phyloP scores from a whole-genome alignment of 768 basidiomycete genomes.

The Auriculariales sp. region DNA sequence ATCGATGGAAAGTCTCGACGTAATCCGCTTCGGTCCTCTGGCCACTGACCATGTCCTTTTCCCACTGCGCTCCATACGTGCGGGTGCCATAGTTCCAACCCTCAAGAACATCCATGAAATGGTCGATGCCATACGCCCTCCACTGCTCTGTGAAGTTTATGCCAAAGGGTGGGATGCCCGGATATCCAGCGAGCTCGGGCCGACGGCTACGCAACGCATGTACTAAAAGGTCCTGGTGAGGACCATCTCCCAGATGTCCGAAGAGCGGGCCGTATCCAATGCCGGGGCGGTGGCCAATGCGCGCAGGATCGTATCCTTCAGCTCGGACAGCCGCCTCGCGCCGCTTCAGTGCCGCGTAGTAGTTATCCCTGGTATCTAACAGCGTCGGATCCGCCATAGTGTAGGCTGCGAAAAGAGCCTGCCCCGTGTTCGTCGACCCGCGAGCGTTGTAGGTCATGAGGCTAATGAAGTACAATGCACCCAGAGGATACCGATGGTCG shows the following conservation, averaged over 20 bases:
- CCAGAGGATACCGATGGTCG: conserved; percentile 29
- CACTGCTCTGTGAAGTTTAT: neutral
- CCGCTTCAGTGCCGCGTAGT: conserved; percentile 25
- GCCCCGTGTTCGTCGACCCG: conserved; percentile 34
- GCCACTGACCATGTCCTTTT: neutral
- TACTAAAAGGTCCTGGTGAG: neutral
- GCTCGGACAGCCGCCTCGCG: conserved; percentile 25
- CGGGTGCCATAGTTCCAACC: neutral
- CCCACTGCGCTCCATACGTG: neutral
- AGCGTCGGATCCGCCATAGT: conserved; percentile 27
- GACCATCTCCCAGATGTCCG: neutral
- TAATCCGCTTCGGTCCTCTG: neutral
- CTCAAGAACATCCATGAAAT: neutral
- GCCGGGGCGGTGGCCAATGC: conserved; percentile 24
- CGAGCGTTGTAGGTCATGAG: conserved; percentile 33
- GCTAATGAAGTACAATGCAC: conserved; percentile 41
- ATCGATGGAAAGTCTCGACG: neutral
- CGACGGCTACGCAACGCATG: neutral
- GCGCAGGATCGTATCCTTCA: conserved; percentile 33
- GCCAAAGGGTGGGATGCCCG: neutral
- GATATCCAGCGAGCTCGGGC: neutral
- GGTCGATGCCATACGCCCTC: neutral
- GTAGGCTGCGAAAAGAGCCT: conserved; percentile 32
- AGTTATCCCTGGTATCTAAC: conserved; percentile 24
- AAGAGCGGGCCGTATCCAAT: neutral